Base-by-base conservation (phyloP, 2,329 filamentous ascomycete genomes). In the Cordyceps fumosorosea region DNA sequence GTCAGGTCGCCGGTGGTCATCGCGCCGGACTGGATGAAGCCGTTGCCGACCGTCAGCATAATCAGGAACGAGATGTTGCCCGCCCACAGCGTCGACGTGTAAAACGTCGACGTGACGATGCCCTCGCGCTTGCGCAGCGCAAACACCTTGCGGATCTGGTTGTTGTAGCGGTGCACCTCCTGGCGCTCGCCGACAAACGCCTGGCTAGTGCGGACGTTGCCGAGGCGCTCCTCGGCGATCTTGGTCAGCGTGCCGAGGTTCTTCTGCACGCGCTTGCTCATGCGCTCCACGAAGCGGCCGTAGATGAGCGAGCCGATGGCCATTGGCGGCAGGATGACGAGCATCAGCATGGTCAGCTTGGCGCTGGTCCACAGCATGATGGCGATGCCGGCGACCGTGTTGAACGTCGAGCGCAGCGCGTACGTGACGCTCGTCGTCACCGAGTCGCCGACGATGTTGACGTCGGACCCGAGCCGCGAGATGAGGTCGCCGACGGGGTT, bases 361-460 rank as follows among this genome's bases (percentile, higher is more conserved):
- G 96, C 82, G 72, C 91, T 96, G 64, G 96, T 90, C 81, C 91
- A 98, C n/a, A 90, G 85, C 95, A 99, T 99, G 74, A 96, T 87
- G 57, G 85, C 84, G 68, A 99, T 90, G 1, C 95, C 95, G 63
- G 93, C 93, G 32, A 84, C 86, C 66, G 95, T 95, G 67, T 91
- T 96, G 64, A 99, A 93, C 32, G 93, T 78, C 16, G 95, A 89
- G 64, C 95, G 85, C 60, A 99, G 81, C 18, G 95, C 95, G 75
- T 99, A 96, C 4, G 93, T 97, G 58, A 99, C 79, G 72, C 99
- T 99, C 72, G 98, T 93, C 0, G 95, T 99, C 66, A 99, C 96
- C 70, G 92, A 96, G 77, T 99, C 99, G 71, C 93, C 95, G 62
- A 99, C 95, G 70, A 99, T 95, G 70, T 98, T 91, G 0, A 95